Base-by-base conservation (phyloP, 495 filamentous ascomycete genomes). In the Thermochaetoides thermophila region DNA sequence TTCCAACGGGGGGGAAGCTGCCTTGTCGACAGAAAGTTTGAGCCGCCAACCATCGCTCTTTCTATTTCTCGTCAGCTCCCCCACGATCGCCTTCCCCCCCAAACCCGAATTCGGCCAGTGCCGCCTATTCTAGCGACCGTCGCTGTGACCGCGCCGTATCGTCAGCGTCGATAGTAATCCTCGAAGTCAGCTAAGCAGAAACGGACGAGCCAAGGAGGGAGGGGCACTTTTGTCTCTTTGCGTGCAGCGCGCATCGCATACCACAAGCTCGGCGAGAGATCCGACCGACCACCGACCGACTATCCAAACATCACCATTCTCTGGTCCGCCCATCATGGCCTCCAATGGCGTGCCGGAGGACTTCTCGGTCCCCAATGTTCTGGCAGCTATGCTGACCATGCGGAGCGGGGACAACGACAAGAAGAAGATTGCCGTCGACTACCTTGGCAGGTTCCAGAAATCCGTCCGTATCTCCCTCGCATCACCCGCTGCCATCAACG, bases 381-480 rank as follows among this genome's bases (percentile, higher is more conserved):
- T 95, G 44, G 71, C 73, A 44, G 91, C 91, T 38, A 71, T 95
- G 61, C 65, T 74, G 51, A 91, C 84, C 37, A 91, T 99, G 83
- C 78, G 82, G 56, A 83, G 79, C 61, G 78, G 76, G 40, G 72
- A 85, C 47, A 69, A 76, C 49, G 61, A 74, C 21, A 78, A 87
- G 56, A 99, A 96, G 61, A 73, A 78, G 53, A 74, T 78, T 49
- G 89, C 89, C 23, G 80, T 89, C 53, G 74, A 86, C 45, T 96
- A 76, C 56, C 69, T 99, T 32, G 83, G 89, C 60, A 75, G 75
- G 38, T 99, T 95, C 64, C 89, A 99, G 73, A 99, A 96, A 71
- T 93, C 89, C 49, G 87, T 94, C 58, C 39, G 84, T 73, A 39
- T 35, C 34, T 34, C 38, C 35, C 38, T 6, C 9, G 8, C 3